These are phyloP conservation scores for Isabelozyma gotoi DNA, from an alignment of 805 yeast genomes.

Conservation along the genomic window DNA sequence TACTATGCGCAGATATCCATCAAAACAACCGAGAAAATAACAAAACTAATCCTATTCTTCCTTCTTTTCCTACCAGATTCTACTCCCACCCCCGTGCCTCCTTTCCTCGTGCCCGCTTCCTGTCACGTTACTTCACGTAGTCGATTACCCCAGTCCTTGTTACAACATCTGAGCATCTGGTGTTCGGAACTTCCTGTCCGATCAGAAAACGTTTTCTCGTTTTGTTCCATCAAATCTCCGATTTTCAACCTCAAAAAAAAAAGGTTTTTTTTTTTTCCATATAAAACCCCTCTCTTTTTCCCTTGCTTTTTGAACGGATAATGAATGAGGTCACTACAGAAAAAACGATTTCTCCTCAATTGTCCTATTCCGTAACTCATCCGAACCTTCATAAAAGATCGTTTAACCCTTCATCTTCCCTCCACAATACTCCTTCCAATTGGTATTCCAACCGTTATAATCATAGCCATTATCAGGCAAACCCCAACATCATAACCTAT, in stretches of 20 bases:
- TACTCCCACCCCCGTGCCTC: neutral
- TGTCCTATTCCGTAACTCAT: neutral
- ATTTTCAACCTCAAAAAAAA: neutral
- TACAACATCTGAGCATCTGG: too few species aligned
- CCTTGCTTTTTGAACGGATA: neutral
- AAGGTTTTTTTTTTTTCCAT: neutral
- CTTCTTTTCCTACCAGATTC: too few species aligned
- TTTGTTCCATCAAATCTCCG: neutral
- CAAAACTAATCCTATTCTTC: too few species aligned
- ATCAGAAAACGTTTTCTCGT: neutral
- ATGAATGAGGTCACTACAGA: slow-evolving; percentile 1
- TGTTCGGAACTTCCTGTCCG: neutral
- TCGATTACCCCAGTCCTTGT: neutral
- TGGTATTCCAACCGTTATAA: neutral
- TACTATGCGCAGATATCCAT: neutral
- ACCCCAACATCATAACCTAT: slow-evolving; percentile 1
- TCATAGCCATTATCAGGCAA: neutral
- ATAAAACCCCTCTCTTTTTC: neutral
- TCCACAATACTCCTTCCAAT: neutral
- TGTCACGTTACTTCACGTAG: neutral
- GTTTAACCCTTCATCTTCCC: too few species aligned
- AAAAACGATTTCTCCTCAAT: neutral
- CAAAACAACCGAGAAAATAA: neutral
- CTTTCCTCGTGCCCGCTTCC: neutral
- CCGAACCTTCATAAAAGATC: neutral